A percentile compares a stretch with the other conserved stretches of the same genome.
phyloP scores from a whole-genome alignment of 768 basidiomycete species.

The Leccinum rimulosum region DNA sequence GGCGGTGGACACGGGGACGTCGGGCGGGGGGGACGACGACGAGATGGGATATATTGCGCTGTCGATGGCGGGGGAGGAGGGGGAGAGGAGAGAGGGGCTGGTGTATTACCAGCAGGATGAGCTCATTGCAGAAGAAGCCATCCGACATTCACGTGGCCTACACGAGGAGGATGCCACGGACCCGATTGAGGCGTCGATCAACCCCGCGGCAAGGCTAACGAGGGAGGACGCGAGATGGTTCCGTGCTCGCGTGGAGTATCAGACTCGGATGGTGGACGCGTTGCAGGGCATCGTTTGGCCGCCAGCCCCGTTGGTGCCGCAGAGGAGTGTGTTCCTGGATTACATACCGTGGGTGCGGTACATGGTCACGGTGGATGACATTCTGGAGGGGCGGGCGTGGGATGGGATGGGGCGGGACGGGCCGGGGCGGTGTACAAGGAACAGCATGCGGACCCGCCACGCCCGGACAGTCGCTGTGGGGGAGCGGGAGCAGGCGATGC shows the following conservation, averaged over 20 bases:
- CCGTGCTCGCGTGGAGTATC: slow-evolving; percentile 45
- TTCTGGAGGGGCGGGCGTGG: slow-evolving; percentile 26
- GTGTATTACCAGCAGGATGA: slow-evolving; percentile 44
- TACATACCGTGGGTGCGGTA: slow-evolving; percentile 65
- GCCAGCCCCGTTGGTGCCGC: slow-evolving; percentile 41
- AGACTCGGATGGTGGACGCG: slow-evolving; percentile 41
- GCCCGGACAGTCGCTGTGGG: slow-evolving; percentile 43
- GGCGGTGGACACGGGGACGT: slow-evolving; percentile 21
- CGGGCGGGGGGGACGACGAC: slow-evolving; percentile 45
- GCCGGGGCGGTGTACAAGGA: slow-evolving; percentile 52
- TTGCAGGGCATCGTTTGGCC: slow-evolving; percentile 48
- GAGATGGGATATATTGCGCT: slow-evolving; percentile 52
- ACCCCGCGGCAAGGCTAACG: slow-evolving; percentile 29
- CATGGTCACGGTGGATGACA: slow-evolving; percentile 68
- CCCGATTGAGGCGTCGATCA: slow-evolving; percentile 35
- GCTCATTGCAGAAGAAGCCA: slow-evolving; percentile 48
- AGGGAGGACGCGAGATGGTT: slow-evolving; percentile 20
- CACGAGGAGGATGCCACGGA: slow-evolving; percentile 31
- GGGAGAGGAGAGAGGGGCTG: slow-evolving; percentile 17
- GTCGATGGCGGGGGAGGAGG: slow-evolving; percentile 21
- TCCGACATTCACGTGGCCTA: slow-evolving; percentile 46
- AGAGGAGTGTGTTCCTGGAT: slow-evolving; percentile 54
- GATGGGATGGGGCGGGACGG: slow-evolving; percentile 31
- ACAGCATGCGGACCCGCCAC: slow-evolving; percentile 48
- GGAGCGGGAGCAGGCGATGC: slow-evolving; percentile 34